Base-by-base conservation (phyloP, 2,329 filamentous ascomycete species). In the Clonostachys sp. region DNA sequence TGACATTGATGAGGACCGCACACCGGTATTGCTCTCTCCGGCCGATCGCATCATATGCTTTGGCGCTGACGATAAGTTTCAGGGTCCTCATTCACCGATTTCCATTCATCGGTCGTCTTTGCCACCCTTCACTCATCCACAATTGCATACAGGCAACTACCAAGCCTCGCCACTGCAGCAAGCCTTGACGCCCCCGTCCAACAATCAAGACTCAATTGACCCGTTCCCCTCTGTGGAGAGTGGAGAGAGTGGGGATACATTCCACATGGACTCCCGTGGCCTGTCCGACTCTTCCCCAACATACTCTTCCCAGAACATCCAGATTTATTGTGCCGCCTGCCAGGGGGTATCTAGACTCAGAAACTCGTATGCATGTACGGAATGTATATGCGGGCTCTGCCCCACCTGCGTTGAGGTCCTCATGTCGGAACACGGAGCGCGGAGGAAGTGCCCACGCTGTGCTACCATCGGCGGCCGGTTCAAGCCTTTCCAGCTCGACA, bases 321-420 rank as follows among this genome's bases (percentile, higher is more conserved):
- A 95, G 62, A 95, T 97, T 40, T 96, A 95, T 63, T 97, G 92
- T 64, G 89, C 91, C 17, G 88, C 87, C 43, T 97, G 92, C 61
- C 84, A 89, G 53, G 82, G 86, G 36, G 75, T 91, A 16, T 91
- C 86, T 45, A 72, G 85, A 12, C 72, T 97, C 24, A 86, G 84
- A 59, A 87, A 92, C 58, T 94, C 89, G 34, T 96, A 91, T 61
- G 92, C 92, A 18, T 97, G 92, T 65, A 96, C 91, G 2, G 91
- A 96, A 66, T 97, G 94, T 65, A 95, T 97, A 53, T 95, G 90
- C 63, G 92, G 91, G 14, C 79, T 97, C 44, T 97, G 94, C 66
- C 83, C 86, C 53, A 83, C 90, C 50, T 97, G 92, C 59, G 90
- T 96, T 49, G 86, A 91, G 58, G 82, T 89, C 34, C 74, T 92